phyloP scores from a whole-genome alignment of 2,329 filamentous ascomycete species.

The Botrytis cinerea region DNA sequence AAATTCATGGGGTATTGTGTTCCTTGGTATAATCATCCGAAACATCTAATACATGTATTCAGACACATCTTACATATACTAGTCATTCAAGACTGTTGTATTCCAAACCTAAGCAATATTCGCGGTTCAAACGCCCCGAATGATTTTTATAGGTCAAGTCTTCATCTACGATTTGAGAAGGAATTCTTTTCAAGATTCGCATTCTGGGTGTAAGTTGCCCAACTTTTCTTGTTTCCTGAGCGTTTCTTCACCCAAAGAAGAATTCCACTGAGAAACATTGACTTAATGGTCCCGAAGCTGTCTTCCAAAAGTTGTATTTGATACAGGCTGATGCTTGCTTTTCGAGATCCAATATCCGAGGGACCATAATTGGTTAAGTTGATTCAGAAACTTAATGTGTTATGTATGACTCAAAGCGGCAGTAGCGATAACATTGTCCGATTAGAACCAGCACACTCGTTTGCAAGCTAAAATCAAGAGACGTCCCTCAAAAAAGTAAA shows the following conservation, averaged over 20 bases:
- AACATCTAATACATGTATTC: neutral
- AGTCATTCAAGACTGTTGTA: neutral
- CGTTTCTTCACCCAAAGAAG: neutral
- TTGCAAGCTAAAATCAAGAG: neutral
- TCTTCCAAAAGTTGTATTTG: neutral
- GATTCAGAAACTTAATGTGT: neutral
- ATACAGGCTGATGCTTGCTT: neutral
- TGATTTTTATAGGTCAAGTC: neutral
- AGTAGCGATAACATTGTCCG: neutral
- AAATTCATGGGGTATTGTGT: neutral
- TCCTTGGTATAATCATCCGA: neutral
- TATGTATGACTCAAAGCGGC: neutral
- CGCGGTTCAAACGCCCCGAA: neutral
- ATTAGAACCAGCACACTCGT: neutral
- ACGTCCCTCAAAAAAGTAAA: neutral
- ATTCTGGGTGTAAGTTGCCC: neutral
- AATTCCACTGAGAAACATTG: neutral
- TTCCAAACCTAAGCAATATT: neutral
- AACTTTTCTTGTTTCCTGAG: neutral
- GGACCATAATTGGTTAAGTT: neutral
- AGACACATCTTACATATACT: neutral
- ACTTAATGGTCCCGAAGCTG: neutral
- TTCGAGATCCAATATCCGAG: neutral
- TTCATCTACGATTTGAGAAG: neutral
- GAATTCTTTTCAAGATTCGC: neutral